phyloP scores from a whole-genome alignment of 202 grass and related monocot species.

The Eragrostis tef region DNA sequence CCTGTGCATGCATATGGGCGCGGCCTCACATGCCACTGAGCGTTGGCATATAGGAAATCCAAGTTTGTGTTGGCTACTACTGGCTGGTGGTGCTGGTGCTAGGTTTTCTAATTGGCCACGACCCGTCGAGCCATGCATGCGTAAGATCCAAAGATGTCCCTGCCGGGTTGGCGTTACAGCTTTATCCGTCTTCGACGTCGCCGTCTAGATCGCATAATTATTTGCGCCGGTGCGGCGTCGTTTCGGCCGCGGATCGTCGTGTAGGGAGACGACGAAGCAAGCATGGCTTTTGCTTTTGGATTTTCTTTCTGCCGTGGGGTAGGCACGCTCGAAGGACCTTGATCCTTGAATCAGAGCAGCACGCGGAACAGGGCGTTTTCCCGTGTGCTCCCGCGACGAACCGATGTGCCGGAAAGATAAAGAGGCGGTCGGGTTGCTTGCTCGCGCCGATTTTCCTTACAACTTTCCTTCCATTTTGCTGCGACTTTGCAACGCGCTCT shows the following conservation, averaged over 20 bases:
- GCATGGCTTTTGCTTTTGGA: conserved; percentile 12
- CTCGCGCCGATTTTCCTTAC: background rate
- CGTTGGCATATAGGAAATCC: background rate
- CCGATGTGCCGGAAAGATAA: conserved; percentile 24
- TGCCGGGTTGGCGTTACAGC: no score
- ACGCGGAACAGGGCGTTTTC: background rate
- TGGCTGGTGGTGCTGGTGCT: no score
- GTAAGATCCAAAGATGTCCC: background rate
- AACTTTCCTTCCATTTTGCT: background rate
- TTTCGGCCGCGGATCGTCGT: conserved; percentile 10
- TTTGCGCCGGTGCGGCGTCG: conserved; percentile 26
- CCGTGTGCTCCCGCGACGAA: conserved; percentile 25
- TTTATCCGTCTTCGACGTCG: conserved; percentile 13
- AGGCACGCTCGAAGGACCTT: background rate
- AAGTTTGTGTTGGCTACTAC: conserved; percentile 20
- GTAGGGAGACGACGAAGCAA: background rate
- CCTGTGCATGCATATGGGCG: background rate
- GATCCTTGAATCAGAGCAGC: background rate
- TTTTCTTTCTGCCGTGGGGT: no score
- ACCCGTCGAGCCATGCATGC: background rate
- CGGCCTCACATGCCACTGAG: conserved; percentile 15
- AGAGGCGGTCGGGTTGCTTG: background rate
- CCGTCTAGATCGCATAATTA: conserved; percentile 30
- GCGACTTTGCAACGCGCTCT: background rate
- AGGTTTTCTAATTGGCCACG: background rate